Evolutionary conservation across 2,329 filamentous ascomycete species (phyloP).

Genomic region (Pseudopyricularia cyperi): DNA sequence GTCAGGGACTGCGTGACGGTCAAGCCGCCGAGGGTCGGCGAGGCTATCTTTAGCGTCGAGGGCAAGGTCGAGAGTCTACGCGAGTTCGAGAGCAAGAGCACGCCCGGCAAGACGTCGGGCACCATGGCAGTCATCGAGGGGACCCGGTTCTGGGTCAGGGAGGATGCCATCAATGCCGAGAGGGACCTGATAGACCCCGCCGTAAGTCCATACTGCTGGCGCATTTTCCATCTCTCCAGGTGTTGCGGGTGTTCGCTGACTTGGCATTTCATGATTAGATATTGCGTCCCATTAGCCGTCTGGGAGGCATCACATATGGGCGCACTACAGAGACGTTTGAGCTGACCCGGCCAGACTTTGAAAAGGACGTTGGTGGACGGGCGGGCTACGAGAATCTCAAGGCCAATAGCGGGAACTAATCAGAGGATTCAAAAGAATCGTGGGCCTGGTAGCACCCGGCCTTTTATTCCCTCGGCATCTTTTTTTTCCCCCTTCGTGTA

Average conservation of each 20-base stretch:
- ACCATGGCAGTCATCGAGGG: constrained; percentile 71
- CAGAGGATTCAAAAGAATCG: constrained; percentile 5
- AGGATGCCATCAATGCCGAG: constrained; percentile 76
- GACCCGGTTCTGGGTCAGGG: constrained; percentile 74
- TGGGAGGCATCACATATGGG: constrained; percentile 81
- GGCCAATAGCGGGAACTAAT: constrained; percentile 23
- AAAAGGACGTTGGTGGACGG: constrained; percentile 34
- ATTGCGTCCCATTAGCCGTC: constrained; percentile 59
- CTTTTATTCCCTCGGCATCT: too few relatives aligned
- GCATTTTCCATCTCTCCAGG: neutral
- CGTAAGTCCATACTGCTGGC: constrained; percentile 24
- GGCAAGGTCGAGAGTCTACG: constrained; percentile 59
- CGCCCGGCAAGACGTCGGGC: constrained; percentile 61
- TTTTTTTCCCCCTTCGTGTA: neutral
- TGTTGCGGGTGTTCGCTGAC: neutral
- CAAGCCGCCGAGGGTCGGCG: constrained; percentile 53
- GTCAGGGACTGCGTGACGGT: constrained; percentile 51
- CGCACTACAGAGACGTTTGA: constrained; percentile 59
- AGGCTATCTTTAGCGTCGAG: constrained; percentile 76
- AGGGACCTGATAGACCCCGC: constrained; percentile 59
- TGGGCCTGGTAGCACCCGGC: constrained; percentile 1
- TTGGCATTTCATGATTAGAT: constrained; percentile 26
- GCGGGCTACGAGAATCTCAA: constrained; percentile 45
- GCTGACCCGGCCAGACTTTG: constrained; percentile 49
- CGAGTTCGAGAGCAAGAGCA: constrained; percentile 64